Evolutionary conservation across 1,284 basidiomycete species (phyloP), one percentile per base, ranked within the genome.

Genomic region (Malassezia caprae): DNA sequence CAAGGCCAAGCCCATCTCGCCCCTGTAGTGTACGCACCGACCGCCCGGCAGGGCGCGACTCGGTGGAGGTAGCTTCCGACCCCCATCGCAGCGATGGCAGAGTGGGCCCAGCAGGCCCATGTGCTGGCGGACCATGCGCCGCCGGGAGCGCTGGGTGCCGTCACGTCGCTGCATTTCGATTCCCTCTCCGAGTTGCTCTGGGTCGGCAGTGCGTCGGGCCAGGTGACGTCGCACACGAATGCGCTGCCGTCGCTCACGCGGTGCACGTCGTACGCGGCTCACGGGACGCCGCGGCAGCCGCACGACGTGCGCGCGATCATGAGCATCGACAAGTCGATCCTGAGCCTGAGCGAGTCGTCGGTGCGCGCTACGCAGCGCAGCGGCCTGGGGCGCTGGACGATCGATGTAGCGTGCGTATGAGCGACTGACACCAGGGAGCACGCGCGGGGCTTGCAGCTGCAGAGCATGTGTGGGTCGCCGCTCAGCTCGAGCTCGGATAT

Each of bases 181-280:
- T 85, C 88, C 6, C 84, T 86, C 39, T 86, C 87, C 1, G 90
- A 96, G 75, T 82, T 86, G 12, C 78, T 96, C 32, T 94, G 90
- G 90, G 80, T 85, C 44, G 91, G 90, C 41, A 81, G 82, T 17
- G 82, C 83, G 50, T 77, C 82, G 34, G 91, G 93, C 7, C 79
- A 80, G 59, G 80, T 94, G 53, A 77, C 80, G 31, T 85, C 87
- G 0, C 83, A 85, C 69, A 47, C 50, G 11, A 52, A 48, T 24
- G 24, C 43, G 17, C 50, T 51, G 17, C 55, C 55, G 5, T 15
- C 45, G 26, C 84, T 87, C 73, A 73, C 82, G 48, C 81, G 83
- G 41, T 86, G 78, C 24, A 67, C 78, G 1, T 65, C 73, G 2
- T 74, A 77, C 47, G 68, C 85, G 1, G 74, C 78, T 52, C 77